phyloP scores from a whole-genome alignment of 1,284 basidiomycete species.

The Ustilago loliicola region DNA sequence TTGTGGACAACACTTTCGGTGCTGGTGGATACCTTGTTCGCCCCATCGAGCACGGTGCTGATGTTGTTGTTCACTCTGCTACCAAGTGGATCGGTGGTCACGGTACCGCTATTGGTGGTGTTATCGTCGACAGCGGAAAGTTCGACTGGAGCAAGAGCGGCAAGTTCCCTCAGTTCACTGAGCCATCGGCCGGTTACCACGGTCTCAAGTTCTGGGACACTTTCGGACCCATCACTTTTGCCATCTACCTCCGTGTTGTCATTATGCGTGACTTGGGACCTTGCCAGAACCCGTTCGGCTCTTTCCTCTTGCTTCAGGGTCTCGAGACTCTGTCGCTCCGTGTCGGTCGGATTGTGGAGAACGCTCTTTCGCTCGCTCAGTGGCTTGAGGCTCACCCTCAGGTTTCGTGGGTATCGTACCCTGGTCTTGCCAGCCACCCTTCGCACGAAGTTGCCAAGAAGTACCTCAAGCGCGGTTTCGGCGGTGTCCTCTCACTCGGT shows the following conservation, averaged over 20 bases:
- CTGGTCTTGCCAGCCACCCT: constrained; percentile 79
- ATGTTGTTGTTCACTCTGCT: constrained; percentile 88
- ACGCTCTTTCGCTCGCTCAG: constrained; percentile 81
- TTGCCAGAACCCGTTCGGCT: constrained; percentile 82
- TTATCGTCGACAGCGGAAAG: constrained; percentile 83
- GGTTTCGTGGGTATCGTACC: constrained; percentile 85
- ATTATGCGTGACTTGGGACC: constrained; percentile 84
- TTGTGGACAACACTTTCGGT: constrained; percentile 92
- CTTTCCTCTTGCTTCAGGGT: constrained; percentile 86
- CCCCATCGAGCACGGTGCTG: constrained; percentile 84
- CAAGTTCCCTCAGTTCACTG: constrained; percentile 85
- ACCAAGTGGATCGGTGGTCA: constrained; percentile 94
- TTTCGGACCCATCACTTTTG: constrained; percentile 81
- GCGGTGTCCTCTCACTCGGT: constrained; percentile 86
- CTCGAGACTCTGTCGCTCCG: constrained; percentile 87
- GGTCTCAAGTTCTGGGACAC: constrained; percentile 76
- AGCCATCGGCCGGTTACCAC: constrained; percentile 86
- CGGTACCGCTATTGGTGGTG: constrained; percentile 87
- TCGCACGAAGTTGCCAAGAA: constrained; percentile 77
- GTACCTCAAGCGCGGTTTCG: constrained; percentile 73
- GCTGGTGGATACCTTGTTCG: constrained; percentile 82
- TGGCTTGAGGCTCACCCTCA: constrained; percentile 80
- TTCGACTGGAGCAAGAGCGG: constrained; percentile 86
- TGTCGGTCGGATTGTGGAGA: constrained; percentile 81
- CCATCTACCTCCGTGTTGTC: constrained; percentile 80